Base-by-base conservation (phyloP, 1,139 yeast species). In the Hansenula sp. region DNA sequence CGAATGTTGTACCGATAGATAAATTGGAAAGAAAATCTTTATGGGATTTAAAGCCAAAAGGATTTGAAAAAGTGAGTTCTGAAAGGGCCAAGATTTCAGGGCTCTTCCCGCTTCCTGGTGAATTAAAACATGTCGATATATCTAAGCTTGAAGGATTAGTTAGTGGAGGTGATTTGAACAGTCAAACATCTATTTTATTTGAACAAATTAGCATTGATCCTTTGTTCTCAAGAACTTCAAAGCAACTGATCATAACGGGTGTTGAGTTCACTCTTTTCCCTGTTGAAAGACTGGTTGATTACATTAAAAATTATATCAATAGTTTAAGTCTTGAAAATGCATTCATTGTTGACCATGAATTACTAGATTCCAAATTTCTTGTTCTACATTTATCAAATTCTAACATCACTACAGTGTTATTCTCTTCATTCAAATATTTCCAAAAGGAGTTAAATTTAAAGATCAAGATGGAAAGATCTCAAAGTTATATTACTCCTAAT, bases 31-130 rank as follows among this genome's bases (percentile, higher is more conserved):
- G 79, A 31, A 62, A 65, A 8, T 75, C 72, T 30, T 64, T 72
- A 40, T 89, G 96, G 96, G 95, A 89, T 37, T 66, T 75, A 14
- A 72, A 73, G 27, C 90, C 96, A 0, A 65, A 70, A 36, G 95
- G 90, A 0, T 86, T 84, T 59, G 95, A 87, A 54, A 72, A 75
- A 12, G 80, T 86, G 3, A 75, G 87, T 2, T 85, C 94, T 0
- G 88, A 81, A 49, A 71, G 85, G 49, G 95, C 95, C 6, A 89
- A 89, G 55, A 67, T 85, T 18, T 78, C 90, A 1, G 96, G 96
- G 0, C 61, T 85, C 4, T 89, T 87, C 52, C 88, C 92, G 1
- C 66, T 79, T 21, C 94, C 94, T 1, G 92, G 92, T 3, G 73
- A 75, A 38, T 78, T 84, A 0, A 69, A 24, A 48, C 77, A 76